Evolutionary conservation across 257 asterid species (phyloP), one percentile per base, ranked within the genome.

Genomic region (Craterostigma plantagineum): DNA sequence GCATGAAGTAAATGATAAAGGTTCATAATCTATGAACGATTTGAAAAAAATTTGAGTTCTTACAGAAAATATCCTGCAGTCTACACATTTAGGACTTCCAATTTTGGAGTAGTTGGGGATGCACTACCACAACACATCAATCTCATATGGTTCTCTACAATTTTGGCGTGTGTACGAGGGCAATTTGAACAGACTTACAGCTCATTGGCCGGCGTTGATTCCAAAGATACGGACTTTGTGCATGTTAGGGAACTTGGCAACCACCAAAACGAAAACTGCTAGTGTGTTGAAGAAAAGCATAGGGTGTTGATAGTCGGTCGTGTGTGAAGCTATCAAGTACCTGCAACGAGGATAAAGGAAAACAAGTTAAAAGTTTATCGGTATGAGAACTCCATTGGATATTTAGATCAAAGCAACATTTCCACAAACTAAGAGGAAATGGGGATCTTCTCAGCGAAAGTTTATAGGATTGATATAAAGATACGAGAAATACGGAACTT

Each of bases 151-250:
- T 23, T 23, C 30, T 23, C 30, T 2, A 23, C 2, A 23, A n/a
- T n/a, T n/a, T n/a, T n/a, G n/a, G n/a, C 30, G 30, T 23, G 30
- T 23, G 30, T 6, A 23, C 6, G 30, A 23, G 30, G 30, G 30
- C 30, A 23, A 23, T 23, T 23, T 2, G 6, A 23, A 23, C 30
- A 2, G 30, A 23, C 27, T 47, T 35, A 11, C 45, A 13, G n/a
- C 42, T 59, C 75, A 82, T 63, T 75, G 82, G 38, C 66, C 94
- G 1, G 76, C 92, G 50, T 78, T 78, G 38, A 75, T 75, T 56
- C 86, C 86, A 15, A 75, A 71, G 47, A 75, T 75, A 16, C 86
- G 77, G 40, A 75, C 86, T 67, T 71, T 75, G 71, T 75, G 86
- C 86, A 71, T 71, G 54, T 63, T 38, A 0, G 86, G 81, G 53